Evolutionary conservation across 2,329 filamentous ascomycete species (phyloP).

Genomic region (Dactylellina parvicollis): DNA sequence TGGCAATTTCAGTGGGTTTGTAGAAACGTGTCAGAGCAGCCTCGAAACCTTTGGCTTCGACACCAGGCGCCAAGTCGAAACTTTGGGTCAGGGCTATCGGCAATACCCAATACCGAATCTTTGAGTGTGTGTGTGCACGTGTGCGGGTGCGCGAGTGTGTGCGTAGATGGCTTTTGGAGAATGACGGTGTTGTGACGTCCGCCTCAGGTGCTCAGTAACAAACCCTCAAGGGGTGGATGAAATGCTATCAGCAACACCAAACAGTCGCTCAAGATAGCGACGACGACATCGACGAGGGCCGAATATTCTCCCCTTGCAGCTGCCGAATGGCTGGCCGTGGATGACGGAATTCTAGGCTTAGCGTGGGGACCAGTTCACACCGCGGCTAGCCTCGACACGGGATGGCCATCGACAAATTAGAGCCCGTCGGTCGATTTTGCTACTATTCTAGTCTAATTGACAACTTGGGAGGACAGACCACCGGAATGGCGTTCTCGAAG

Average conservation of each 20-base stretch:
- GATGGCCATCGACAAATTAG: conserved; percentile 25
- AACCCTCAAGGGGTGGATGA: background rate
- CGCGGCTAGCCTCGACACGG: conserved; percentile 11
- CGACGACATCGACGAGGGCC: background rate
- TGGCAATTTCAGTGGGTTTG: background rate
- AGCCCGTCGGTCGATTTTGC: conserved; percentile 25
- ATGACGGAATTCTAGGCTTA: conserved; percentile 38
- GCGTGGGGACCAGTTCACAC: conserved; percentile 11
- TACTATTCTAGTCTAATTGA: conserved; percentile 11
- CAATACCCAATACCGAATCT: too few species aligned
- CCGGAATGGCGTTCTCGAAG: conserved; percentile 4
- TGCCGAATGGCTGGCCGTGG: conserved; percentile 27
- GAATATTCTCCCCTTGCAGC: conserved; percentile 28
- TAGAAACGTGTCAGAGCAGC: too few species aligned
- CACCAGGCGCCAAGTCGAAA: too few species aligned
- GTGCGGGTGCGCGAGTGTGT: too few species aligned
- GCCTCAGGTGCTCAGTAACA: background rate
- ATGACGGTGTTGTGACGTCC: conserved; percentile 13
- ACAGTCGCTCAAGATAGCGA: background rate
- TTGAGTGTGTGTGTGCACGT: too few species aligned
- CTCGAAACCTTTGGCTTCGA: too few species aligned
- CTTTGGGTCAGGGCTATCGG: too few species aligned
- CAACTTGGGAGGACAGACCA: conserved; percentile 20
- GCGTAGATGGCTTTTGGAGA: background rate
- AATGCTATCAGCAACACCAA: background rate